These are phyloP conservation scores for Moelleriella libera DNA, from an alignment of 2,329 filamentous ascomycete genomes.

Conservation along the genomic window DNA sequence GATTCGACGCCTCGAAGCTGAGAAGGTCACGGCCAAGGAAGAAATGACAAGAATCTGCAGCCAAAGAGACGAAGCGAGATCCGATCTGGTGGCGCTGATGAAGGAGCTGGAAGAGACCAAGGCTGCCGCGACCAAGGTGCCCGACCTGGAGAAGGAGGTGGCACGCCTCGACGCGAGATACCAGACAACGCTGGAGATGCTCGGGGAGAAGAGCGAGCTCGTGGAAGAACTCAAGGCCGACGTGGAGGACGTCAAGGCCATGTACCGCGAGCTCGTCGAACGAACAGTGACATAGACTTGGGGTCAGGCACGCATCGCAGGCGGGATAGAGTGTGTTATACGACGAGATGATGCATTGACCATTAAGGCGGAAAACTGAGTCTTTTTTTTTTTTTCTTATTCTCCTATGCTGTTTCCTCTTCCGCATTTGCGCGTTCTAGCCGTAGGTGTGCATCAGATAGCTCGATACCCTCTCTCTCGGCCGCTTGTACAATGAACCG, in stretches of 20 bases:
- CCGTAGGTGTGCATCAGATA: conserved; percentile 12
- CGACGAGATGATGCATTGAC: background rate
- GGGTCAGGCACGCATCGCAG: background rate
- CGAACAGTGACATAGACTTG: conserved; percentile 53
- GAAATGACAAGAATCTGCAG: conserved; percentile 65
- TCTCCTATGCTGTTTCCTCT: background rate
- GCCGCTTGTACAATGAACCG: conserved; percentile 65
- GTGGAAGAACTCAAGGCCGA: conserved; percentile 85
- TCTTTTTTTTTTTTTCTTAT: background rate
- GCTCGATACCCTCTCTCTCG: conserved; percentile 70
- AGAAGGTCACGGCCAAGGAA: conserved; percentile 80
- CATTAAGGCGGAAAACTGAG: background rate
- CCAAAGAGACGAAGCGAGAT: conserved; percentile 86
- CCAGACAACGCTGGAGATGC: conserved; percentile 81
- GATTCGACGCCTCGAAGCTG: conserved; percentile 78
- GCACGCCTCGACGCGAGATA: conserved; percentile 61
- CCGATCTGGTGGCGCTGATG: conserved; percentile 84
- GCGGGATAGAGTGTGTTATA: background rate
- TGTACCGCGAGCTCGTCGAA: conserved; percentile 88
- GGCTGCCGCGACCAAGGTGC: conserved; percentile 42
- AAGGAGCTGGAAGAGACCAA: conserved; percentile 65
- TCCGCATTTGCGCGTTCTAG: no score
- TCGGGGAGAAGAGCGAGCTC: conserved; percentile 92
- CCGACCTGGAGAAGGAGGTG: conserved; percentile 54
- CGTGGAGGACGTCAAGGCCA: conserved; percentile 84